Conservation (phyloP, 768 basidiomycete species). For the Lenzites betulinus region DNA sequence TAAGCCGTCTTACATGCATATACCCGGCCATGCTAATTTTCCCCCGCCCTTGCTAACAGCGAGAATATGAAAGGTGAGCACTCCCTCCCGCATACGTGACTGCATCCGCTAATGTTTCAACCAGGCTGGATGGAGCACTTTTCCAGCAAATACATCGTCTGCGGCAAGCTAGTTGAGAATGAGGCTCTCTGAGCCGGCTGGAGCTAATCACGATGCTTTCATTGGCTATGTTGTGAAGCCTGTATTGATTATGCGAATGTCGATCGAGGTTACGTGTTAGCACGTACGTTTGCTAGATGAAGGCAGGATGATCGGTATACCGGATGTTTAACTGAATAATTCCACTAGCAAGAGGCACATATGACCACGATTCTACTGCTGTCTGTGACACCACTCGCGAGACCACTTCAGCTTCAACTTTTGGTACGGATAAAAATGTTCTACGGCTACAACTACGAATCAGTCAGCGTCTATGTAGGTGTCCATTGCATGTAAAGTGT, state of each 20-base stretch:
- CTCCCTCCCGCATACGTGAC: not conserved
- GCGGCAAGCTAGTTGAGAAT: slow-evolving; percentile 87
- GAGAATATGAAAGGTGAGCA: slow-evolving; percentile 88
- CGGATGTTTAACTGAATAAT: too few relatives aligned
- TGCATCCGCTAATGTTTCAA: not conserved
- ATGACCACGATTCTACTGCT: too few relatives aligned
- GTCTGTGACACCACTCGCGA: too few relatives aligned
- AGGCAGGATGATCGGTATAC: too few relatives aligned
- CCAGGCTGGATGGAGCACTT: slow-evolving; percentile 95
- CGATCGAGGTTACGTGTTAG: too few relatives aligned
- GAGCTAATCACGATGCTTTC: not conserved
- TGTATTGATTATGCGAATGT: too few relatives aligned
- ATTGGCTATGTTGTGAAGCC: not conserved
- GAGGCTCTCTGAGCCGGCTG: slow-evolving; percentile 36
- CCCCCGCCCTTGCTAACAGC: slow-evolving; percentile 44
- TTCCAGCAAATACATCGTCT: slow-evolving; percentile 87
- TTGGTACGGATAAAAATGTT: too few relatives aligned
- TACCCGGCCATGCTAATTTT: not conserved
- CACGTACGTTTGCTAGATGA: too few relatives aligned
- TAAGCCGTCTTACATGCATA: slow-evolving; percentile 41
- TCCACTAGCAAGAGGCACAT: too few relatives aligned
- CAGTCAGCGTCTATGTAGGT: not conserved
- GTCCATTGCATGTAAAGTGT: too few relatives aligned
- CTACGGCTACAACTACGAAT: slow-evolving; percentile 6
- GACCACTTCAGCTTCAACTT: too few relatives aligned